phyloP scores from a whole-genome alignment of 2,329 filamentous ascomycete genomes.

The Clonostachys chloroleuca region DNA sequence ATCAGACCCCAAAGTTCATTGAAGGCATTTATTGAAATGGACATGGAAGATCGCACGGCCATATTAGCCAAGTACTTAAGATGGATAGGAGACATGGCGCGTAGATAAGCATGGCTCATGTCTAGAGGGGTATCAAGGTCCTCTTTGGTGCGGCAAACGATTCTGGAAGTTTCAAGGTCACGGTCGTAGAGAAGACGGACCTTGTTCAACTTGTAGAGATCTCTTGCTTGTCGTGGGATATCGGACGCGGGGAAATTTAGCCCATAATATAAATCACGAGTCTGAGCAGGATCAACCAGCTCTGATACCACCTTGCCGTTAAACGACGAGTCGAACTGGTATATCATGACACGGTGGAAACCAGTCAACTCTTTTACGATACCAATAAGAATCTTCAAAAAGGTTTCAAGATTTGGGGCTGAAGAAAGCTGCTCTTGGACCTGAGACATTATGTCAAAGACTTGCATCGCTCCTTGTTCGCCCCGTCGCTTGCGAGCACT shows the following conservation, averaged over 20 bases:
- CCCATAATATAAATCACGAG: conserved; percentile 81
- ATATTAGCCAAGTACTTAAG: conserved; percentile 85
- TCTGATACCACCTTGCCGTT: conserved; percentile 88
- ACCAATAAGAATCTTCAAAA: conserved; percentile 78
- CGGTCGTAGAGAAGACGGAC: conserved; percentile 84
- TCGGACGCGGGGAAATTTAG: conserved; percentile 86
- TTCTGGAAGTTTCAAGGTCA: conserved; percentile 71
- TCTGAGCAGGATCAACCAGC: conserved; percentile 73
- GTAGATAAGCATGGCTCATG: conserved; percentile 78
- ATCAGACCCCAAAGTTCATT: conserved; percentile 84
- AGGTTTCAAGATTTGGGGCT: conserved; percentile 64
- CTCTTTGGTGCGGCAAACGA: conserved; percentile 73
- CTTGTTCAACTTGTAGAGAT: conserved; percentile 88
- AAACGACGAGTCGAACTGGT: conserved; percentile 79
- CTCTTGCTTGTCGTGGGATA: conserved; percentile 79
- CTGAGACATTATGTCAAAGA: conserved; percentile 89
- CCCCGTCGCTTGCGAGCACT: conserved; percentile 72
- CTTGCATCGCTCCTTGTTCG: conserved; percentile 80
- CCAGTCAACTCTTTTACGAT: conserved; percentile 87
- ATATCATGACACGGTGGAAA: conserved; percentile 90
- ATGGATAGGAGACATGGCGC: conserved; percentile 88
- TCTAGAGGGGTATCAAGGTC: conserved; percentile 75
- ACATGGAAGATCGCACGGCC: conserved; percentile 92
- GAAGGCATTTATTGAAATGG: conserved; percentile 85
- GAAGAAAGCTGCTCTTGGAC: conserved; percentile 81